Evolutionary conservation across 108 stramenopile genomes (phyloP).

Genomic region (Seminavis robusta): DNA sequence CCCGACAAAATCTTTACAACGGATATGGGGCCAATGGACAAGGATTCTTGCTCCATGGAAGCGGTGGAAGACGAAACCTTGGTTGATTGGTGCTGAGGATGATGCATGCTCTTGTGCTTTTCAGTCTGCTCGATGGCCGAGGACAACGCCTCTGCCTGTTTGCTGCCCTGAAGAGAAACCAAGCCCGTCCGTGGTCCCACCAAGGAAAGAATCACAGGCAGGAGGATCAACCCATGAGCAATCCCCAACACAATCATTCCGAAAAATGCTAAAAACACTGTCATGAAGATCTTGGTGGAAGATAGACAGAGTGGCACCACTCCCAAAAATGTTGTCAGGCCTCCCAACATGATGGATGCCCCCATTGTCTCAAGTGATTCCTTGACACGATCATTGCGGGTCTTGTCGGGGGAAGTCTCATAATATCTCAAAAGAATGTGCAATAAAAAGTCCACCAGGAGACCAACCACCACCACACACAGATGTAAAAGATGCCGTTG

Average conservation of each 20-base stretch:
- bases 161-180: no score
- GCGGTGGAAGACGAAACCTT: no score
- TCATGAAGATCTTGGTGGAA: conserved; percentile 6
- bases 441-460: conserved; percentile 21
- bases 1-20: no score
- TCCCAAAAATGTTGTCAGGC: conserved; percentile 1
- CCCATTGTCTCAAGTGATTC: conserved; percentile 8
- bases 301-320: neutral
- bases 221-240: neutral
- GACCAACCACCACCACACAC: conserved; percentile 12
- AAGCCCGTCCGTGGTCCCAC: no score
- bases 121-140: no score
- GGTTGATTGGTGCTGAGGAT: no score
- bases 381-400: neutral
- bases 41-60: no score
- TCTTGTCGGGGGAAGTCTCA: neutral
- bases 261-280: conserved; percentile 7
- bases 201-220: no score
- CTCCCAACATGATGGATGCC: conserved; percentile 3
- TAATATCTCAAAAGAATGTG: neutral
- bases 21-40: no score
- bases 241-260: neutral
- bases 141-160: no score
- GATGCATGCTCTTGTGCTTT: no score
- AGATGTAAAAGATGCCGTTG: conserved; percentile 16